phyloP scores from a whole-genome alignment of 352 stramenopile genomes.

The Globisporangium spinosum region DNA sequence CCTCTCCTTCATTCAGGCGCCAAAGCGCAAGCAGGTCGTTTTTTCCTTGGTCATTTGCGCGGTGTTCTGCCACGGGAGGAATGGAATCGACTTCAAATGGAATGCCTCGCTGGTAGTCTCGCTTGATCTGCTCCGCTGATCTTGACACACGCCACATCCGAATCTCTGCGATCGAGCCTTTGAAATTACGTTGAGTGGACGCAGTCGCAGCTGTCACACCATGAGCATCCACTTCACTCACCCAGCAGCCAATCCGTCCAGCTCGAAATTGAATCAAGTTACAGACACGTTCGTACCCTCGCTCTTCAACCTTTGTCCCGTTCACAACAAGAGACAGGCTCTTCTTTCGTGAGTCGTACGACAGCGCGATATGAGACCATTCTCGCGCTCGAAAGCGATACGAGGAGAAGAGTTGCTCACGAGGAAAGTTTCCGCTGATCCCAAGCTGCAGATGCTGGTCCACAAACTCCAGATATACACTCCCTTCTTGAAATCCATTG shows the following conservation, averaged over 20 bases:
- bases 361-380: slow-evolving; percentile 68
- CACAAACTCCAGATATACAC: slow-evolving; percentile 72
- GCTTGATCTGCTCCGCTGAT: slow-evolving; percentile 36
- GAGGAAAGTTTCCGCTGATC: slow-evolving; percentile 68
- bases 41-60: slow-evolving; percentile 14
- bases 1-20: slow-evolving; percentile 78
- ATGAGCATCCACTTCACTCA: slow-evolving; percentile 44
- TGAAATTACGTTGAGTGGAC: slow-evolving; percentile 56
- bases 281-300: slow-evolving; percentile 41
- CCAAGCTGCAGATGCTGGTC: slow-evolving; percentile 61
- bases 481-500: slow-evolving; percentile 64
- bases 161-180: slow-evolving; percentile 70
- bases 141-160: slow-evolving; percentile 62
- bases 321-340: slow-evolving; percentile 55
- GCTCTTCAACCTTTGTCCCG: slow-evolving; percentile 30
- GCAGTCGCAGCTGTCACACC: slow-evolving; percentile 27
- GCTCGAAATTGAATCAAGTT: slow-evolving; percentile 45
- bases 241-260: slow-evolving; percentile 70
- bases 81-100: slow-evolving; percentile 29
- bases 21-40: slow-evolving; percentile 47
- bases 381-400: slow-evolving; percentile 51
- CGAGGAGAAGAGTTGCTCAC: slow-evolving; percentile 60
- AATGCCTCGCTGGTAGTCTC: slow-evolving; percentile 63
- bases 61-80: not conserved
- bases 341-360: slow-evolving; percentile 35